Conservation (phyloP, 805 yeast genomes). For the Alloascoidea africana region DNA sequence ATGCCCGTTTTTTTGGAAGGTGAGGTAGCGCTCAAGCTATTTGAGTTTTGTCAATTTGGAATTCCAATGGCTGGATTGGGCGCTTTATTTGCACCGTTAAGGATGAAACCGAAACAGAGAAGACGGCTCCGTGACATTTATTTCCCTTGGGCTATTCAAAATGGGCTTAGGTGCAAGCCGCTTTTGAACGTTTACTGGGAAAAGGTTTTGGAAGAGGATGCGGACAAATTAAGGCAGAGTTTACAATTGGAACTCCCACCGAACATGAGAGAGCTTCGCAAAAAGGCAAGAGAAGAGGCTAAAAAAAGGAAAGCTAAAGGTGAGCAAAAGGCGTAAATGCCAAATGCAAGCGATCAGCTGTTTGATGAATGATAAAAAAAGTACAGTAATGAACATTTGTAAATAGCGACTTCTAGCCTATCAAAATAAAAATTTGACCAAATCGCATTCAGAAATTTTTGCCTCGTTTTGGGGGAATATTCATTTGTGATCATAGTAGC, state of each 20-base stretch:
- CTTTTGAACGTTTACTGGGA: constrained; percentile 92
- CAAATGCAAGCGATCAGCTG: too few species aligned
- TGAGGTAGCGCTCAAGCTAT: constrained; percentile 85
- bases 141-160: constrained; percentile 75
- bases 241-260: constrained; percentile 69
- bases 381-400: too few species aligned
- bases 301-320: too few species aligned
- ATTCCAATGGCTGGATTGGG: constrained; percentile 94
- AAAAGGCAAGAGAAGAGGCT: too few species aligned
- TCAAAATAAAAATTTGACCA: too few species aligned
- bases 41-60: constrained; percentile 85
- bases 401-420: too few species aligned
- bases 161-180: constrained; percentile 60
- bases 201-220: constrained; percentile 53
- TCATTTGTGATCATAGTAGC: too few species aligned
- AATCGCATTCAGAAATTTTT: too few species aligned
- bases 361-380: too few species aligned
- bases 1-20: constrained; percentile 89
- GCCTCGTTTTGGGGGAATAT: too few species aligned
- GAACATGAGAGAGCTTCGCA: constrained; percentile 55
- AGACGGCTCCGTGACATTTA: constrained; percentile 51
- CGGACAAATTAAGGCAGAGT: constrained; percentile 53
- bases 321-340: too few species aligned
- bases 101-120: constrained; percentile 49
- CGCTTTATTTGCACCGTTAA: constrained; percentile 75